Evolutionary conservation across 768 basidiomycete genomes (phyloP), one percentile per base, ranked within the genome.

Genomic region (Leccinum subgranulosum): DNA sequence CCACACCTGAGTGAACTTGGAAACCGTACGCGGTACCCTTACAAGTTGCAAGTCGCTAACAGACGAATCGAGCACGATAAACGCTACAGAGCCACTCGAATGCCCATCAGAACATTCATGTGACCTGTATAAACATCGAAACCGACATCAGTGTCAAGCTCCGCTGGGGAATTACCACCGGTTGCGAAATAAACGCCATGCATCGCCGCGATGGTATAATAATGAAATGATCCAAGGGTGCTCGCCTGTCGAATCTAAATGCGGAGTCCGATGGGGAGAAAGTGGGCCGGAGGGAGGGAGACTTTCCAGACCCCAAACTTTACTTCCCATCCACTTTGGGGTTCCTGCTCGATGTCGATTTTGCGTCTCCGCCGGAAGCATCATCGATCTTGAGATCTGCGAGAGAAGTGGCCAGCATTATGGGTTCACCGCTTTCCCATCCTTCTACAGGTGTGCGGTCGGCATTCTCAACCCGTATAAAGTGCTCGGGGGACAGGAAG

Each of bases 391-490:
- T 27, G 52, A 31, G 39, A 51, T 56, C 52, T 7, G 29, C 21
- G 28, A 48, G 19, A 6, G 14, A 43, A 31, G 31, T 11, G 6
- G 19, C 49, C 1, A 34, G 29, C 15, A 33, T 14, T 15, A 56
- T 49, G 6, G 51, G 36, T 1, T 28, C 56, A 43, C n/a, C 19
- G 41, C 45, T 48, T 55, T 66, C 58, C 73, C 71, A 71, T 15
- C 69, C 64, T 19, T 58, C 45, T 28, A 65, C 48, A 9, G 59
- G 62, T 10, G 56, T 64, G 33, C 61, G 59, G 28, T 66, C 56
- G 28, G 64, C 66, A 57, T 80, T 77, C 61, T 88, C 86, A 2
- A 93, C 93, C 15, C 82, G 79, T 17, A 74, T 62, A 73, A 97
- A 98, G 66, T 84, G 90, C 25, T 81, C 73, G 4, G 84, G 79